phyloP scores from a whole-genome alignment of 1,139 yeast species.

The Geotrichum reessii region DNA sequence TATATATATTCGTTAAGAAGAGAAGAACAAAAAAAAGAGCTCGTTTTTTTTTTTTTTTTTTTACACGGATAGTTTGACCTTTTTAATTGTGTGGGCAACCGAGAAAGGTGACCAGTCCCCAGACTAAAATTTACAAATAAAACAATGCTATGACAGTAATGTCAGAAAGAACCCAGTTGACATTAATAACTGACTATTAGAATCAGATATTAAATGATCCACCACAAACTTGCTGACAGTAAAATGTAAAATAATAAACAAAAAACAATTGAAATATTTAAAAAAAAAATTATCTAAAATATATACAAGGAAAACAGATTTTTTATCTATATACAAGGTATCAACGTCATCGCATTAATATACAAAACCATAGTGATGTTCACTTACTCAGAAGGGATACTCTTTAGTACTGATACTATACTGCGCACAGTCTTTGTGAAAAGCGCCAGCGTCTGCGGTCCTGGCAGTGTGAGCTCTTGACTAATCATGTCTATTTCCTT shows the following conservation, averaged over 20 bases:
- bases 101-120: not conserved
- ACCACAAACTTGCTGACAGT: too few relatives aligned
- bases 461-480: constrained; percentile 72
- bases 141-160: not conserved
- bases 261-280: not conserved
- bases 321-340: not conserved
- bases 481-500: constrained; percentile 76
- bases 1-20: not conserved
- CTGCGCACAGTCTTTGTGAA: constrained; percentile 82
- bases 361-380: not conserved
- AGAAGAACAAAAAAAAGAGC: not conserved
- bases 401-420: not conserved
- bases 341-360: too few relatives aligned
- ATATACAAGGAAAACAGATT: too few relatives aligned
- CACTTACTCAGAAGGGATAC: not conserved
- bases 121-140: not conserved
- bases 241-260: too few relatives aligned
- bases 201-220: not conserved
- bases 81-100: not conserved
- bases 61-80: not conserved
- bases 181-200: not conserved
- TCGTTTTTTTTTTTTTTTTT: not conserved
- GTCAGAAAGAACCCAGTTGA: not conserved
- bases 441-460: constrained; percentile 91
- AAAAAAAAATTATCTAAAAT: not conserved